phyloP scores from a whole-genome alignment of 495 filamentous ascomycete species.

The Hypoxylon cercidicola region DNA sequence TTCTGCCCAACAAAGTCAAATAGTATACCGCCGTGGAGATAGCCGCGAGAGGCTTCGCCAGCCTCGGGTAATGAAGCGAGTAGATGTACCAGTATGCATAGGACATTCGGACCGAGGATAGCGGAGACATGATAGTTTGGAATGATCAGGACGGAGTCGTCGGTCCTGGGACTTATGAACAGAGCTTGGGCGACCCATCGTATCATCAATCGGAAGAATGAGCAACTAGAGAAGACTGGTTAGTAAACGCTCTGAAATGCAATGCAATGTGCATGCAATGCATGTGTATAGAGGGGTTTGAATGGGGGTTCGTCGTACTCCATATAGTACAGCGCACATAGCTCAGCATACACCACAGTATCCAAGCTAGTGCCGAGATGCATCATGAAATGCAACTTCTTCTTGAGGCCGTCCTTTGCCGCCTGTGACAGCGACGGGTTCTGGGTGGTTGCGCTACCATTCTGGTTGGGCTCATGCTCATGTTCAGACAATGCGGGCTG shows the following conservation, averaged over 20 bases:
- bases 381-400: constrained; percentile 73
- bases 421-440: constrained; percentile 40
- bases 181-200: constrained; percentile 77
- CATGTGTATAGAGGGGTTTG: neutral
- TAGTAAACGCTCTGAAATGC: constrained; percentile 2
- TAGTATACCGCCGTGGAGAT: constrained; percentile 84
- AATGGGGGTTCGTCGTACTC: constrained; percentile 70
- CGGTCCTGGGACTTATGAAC: constrained; percentile 82
- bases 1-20: constrained; percentile 91
- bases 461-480: constrained; percentile 2
- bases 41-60: constrained; percentile 79
- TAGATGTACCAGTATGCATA: constrained; percentile 79
- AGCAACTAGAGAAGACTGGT: constrained; percentile 67
- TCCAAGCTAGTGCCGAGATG: constrained; percentile 78
- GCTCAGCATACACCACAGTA: constrained; percentile 80
- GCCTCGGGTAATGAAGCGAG: constrained; percentile 70
- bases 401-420: constrained; percentile 58
- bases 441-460: constrained; percentile 29
- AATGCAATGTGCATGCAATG: neutral
- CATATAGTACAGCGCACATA: constrained; percentile 88
- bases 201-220: constrained; percentile 74
- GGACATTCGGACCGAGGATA: constrained; percentile 74
- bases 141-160: constrained; percentile 62
- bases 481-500: constrained; percentile 39
- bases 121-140: constrained; percentile 75